A percentile compares a stretch with the other conserved stretches of the same genome.
These are phyloP conservation scores for Scedosporium minutisporum DNA, from an alignment of 2,329 filamentous ascomycete genomes.

Conservation along the genomic window DNA sequence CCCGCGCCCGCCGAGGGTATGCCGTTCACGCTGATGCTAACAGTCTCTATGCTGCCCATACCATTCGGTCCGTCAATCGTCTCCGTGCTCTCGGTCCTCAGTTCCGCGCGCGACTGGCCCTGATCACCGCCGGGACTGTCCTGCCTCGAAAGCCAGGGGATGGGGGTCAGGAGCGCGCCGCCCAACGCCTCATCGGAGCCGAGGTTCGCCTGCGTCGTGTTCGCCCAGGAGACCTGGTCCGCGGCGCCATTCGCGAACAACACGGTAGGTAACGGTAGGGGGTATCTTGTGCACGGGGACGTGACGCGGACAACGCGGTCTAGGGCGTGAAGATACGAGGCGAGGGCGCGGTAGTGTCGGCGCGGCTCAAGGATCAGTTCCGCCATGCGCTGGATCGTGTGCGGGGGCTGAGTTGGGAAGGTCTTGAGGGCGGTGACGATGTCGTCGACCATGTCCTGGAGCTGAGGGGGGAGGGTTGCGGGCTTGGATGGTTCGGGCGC, in stretches of 20 bases:
- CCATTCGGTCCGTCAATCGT: conserved; percentile 76
- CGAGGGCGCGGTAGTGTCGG: conserved; percentile 70
- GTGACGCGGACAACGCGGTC: conserved; percentile 88
- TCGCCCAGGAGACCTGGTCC: conserved; percentile 38
- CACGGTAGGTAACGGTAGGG: conserved; percentile 58
- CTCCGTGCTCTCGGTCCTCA: conserved; percentile 66
- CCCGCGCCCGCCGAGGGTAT: conserved; percentile 41
- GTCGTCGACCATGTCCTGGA: conserved; percentile 51
- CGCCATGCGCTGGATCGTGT: conserved; percentile 84
- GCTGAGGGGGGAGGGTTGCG: conserved; percentile 50
- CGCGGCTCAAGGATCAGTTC: conserved; percentile 74
- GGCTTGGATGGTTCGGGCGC: conserved; percentile 20
- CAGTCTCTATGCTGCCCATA: conserved; percentile 69
- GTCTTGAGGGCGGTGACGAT: conserved; percentile 53
- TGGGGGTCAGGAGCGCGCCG: conserved; percentile 84
- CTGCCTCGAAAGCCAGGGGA: conserved; percentile 67
- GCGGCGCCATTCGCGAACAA: conserved; percentile 53
- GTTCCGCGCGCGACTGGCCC: conserved; percentile 42
- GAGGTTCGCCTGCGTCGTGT: conserved; percentile 38
- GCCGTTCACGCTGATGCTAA: conserved; percentile 66
- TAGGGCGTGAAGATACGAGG: conserved; percentile 80
- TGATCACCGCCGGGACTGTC: conserved; percentile 17
- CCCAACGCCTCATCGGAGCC: conserved; percentile 85
- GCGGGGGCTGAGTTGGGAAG: conserved; percentile 70
- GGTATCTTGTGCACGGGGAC: conserved; percentile 70